Base-by-base conservation (phyloP, 2,329 filamentous ascomycete genomes). In the Aspergillus amoenus region DNA sequence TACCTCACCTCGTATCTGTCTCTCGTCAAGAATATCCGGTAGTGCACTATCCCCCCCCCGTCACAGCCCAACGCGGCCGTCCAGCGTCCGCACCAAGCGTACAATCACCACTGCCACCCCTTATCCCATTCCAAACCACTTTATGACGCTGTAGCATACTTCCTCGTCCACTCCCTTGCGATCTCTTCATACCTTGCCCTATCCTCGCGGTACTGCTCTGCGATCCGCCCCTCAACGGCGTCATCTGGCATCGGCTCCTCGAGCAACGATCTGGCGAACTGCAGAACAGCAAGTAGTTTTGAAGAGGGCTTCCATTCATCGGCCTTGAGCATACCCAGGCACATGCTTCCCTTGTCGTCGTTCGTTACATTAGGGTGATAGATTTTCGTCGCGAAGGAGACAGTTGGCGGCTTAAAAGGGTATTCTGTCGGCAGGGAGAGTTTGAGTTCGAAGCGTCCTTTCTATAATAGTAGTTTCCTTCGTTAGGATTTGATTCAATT, bases 321-420 rank as follows among this genome's bases (percentile, higher is more conserved):
- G 30, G 88, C 75, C 72, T 93, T 91, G 66, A 97, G 85, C 75
- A 93, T 84, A 59, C 85, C 87, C 44, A 97, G 82, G 77, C 93
- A 97, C 85, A 97, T 90, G 76, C 83, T 88, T 61, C 93, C 93
- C 64, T 86, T 84, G 70, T 84, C 83, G 75, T 96, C 92, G 82
- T 96, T 94, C 70, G 88, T 91, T 58, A 97, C 85, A 78, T 97
- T 97, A 44, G 93, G 92, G 79, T 97, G 93, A 83, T 96, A 97
- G 81, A 96, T 90, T 77, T 93, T 93, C 51, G 92, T 96, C 64
- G 81, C 79, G 82, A 96, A 96, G 70, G 83, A 86, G 66, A 96
- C 82, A 59, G 83, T 79, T 15, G 92, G 92, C 21, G 91, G 86
- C 77, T 94, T 94, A 86, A 96, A 96, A 37, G 92, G 92, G 80